Conservation (phyloP, 2,329 filamentous ascomycete species). For the Boeremia lycopersici region DNA sequence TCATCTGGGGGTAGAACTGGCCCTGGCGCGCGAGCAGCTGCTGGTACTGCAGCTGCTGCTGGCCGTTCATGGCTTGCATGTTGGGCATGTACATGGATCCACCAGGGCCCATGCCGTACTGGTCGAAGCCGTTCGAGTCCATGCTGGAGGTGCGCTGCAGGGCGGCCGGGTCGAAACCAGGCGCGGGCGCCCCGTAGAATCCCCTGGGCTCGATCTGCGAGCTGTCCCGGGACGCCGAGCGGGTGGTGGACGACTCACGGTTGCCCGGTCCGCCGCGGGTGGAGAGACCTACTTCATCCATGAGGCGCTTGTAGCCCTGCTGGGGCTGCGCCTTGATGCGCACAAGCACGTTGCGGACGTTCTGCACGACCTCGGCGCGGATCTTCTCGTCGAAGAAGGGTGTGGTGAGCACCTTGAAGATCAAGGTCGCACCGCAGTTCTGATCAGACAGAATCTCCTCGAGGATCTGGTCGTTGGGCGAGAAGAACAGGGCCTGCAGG, state of each 20-base stretch:
- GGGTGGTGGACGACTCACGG: slow-evolving; percentile 45
- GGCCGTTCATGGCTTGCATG: slow-evolving; percentile 49
- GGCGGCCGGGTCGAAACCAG: slow-evolving; percentile 50
- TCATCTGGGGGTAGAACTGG: slow-evolving; percentile 55
- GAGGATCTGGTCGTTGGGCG: slow-evolving; percentile 80
- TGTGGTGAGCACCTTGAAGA: slow-evolving; percentile 98
- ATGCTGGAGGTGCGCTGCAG: slow-evolving; percentile 56
- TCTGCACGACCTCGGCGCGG: slow-evolving; percentile 85
- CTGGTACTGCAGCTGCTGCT: slow-evolving; percentile 64
- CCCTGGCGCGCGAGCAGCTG: slow-evolving; percentile 58
- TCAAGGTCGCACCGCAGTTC: slow-evolving; percentile 88
- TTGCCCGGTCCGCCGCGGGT: slow-evolving; percentile 52
- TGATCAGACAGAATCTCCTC: slow-evolving; percentile 92
- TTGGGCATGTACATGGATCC: slow-evolving; percentile 45
- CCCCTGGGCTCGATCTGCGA: slow-evolving; percentile 41
- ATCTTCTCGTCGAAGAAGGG: slow-evolving; percentile 96
- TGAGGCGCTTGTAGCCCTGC: slow-evolving; percentile 96
- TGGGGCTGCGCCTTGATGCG: slow-evolving; percentile 91
- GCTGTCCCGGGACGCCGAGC: slow-evolving; percentile 47
- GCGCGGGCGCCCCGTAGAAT: slow-evolving; percentile 45
- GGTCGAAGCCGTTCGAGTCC: slow-evolving; percentile 56
- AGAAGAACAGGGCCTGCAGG: slow-evolving; percentile 90
- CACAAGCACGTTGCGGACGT: slow-evolving; percentile 84
- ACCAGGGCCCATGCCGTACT: slow-evolving; percentile 48
- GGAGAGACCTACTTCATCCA: slow-evolving; percentile 96